A percentile compares a stretch with the other conserved stretches of the same genome.
phyloP scores from a whole-genome alignment of 2,329 filamentous ascomycete species.

The Colletotrichum cereale region DNA sequence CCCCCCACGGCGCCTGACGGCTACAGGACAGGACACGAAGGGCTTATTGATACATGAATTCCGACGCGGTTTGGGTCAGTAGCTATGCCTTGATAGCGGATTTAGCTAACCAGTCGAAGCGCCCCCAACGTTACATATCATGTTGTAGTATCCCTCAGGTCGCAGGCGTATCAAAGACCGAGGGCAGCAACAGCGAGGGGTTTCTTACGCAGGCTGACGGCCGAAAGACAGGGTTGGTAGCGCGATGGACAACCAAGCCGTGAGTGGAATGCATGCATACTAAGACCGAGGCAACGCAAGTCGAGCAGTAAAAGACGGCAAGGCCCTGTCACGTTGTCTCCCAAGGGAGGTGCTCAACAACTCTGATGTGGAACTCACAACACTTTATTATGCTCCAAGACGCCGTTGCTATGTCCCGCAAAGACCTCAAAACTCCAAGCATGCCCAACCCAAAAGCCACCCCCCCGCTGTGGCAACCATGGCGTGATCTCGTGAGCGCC shows the following conservation, averaged over 20 bases:
- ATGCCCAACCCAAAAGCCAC: conserved; percentile 38
- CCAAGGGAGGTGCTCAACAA: too few relatives aligned
- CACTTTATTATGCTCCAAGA: conserved; percentile 38
- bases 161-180: too few relatives aligned
- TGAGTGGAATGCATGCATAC: background rate
- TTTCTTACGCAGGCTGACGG: background rate
- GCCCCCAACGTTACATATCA: too few relatives aligned
- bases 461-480: conserved; percentile 25
- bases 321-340: background rate
- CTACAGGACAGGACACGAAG: too few relatives aligned
- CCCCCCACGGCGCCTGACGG: too few relatives aligned
- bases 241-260: background rate
- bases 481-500: conserved; percentile 39
- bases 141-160: too few relatives aligned
- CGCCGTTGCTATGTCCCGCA: conserved; percentile 40
- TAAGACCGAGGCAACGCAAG: background rate
- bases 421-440: conserved; percentile 39
- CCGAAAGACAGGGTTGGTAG: background rate
- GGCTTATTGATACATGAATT: too few relatives aligned
- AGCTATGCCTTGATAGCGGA: too few relatives aligned
- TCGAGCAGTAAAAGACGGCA: background rate
- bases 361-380: conserved; percentile 22
- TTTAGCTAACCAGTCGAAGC: too few relatives aligned
- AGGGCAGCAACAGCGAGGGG: too few relatives aligned
- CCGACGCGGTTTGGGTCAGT: too few relatives aligned